phyloP scores from a whole-genome alignment of 257 asterid species.

The Pogostemon cablin region DNA sequence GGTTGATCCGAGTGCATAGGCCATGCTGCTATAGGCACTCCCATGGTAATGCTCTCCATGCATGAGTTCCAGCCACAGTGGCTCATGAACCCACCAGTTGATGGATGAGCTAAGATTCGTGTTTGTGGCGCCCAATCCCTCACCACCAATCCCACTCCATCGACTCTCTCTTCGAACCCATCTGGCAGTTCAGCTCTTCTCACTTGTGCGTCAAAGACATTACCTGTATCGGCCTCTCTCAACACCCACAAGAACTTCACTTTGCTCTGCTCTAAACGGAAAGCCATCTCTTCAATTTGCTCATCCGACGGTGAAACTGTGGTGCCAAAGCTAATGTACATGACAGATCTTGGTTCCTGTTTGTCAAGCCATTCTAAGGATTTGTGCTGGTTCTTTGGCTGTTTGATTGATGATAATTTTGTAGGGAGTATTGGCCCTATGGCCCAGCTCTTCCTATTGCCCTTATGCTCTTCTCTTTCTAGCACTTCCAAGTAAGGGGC shows the following conservation, averaged over 20 bases:
- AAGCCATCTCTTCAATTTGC: conserved; percentile 32
- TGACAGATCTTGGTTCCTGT: conserved; percentile 27
- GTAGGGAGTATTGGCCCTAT: conserved; percentile 50
- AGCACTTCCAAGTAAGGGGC: conserved; percentile 35
- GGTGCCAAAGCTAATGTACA: conserved; percentile 35
- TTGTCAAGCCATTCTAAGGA: conserved; percentile 42
- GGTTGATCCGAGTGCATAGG: conserved; percentile 57
- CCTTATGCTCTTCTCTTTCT: conserved; percentile 24
- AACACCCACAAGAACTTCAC: conserved; percentile 49
- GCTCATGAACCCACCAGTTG: conserved; percentile 47
- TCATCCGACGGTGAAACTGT: conserved; percentile 29
- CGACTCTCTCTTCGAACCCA: conserved; percentile 24
- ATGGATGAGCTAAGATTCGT: conserved; percentile 36
- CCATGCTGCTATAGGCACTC: conserved; percentile 52
- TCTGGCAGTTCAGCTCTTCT: conserved; percentile 32
- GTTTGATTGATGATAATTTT: neutral
- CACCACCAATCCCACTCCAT: conserved; percentile 40
- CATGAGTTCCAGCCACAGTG: conserved; percentile 54
- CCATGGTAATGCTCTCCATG: conserved; percentile 40
- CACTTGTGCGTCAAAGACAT: conserved; percentile 34
- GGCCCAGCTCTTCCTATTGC: conserved; percentile 38
- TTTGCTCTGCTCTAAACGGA: conserved; percentile 31
- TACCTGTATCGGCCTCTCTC: conserved; percentile 48
- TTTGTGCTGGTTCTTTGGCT: conserved; percentile 14
- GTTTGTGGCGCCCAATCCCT: conserved; percentile 56